Conservation (phyloP, 352 stramenopile genomes). For the Phytophthora melonis region DNA sequence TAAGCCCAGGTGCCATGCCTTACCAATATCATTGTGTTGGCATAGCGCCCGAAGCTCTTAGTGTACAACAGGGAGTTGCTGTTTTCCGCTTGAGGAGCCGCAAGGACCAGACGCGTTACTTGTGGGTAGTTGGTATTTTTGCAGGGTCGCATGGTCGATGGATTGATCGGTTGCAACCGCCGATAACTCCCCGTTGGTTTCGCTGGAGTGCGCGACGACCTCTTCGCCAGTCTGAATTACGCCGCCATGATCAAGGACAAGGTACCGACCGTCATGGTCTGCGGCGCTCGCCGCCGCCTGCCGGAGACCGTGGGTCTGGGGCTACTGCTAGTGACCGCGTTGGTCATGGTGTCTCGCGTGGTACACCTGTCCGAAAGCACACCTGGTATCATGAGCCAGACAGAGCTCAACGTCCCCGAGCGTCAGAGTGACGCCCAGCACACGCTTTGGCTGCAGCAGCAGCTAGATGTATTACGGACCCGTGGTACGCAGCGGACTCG, state of each 20-base stretch:
- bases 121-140: background rate
- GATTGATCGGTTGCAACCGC: background rate
- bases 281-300: slow-evolving; percentile 16
- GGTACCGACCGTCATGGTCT: background rate
- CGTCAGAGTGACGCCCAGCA: slow-evolving; percentile 1
- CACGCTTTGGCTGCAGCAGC: slow-evolving; percentile 1
- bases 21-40: too few relatives aligned
- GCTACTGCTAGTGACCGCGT: slow-evolving; percentile 12
- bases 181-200: slow-evolving; percentile 11
- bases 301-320: slow-evolving; percentile 22
- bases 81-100: too few relatives aligned
- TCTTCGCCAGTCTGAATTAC: slow-evolving; percentile 1
- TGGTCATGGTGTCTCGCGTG: slow-evolving; percentile 20
- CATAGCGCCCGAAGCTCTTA: too few relatives aligned
- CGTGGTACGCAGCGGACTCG: slow-evolving; percentile 25
- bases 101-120: too few relatives aligned
- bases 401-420: slow-evolving; percentile 5
- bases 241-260: slow-evolving; percentile 21
- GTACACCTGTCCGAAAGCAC: slow-evolving; percentile 18
- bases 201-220: background rate
- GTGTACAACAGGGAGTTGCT: too few relatives aligned
- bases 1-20: too few relatives aligned
- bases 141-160: background rate
- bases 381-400: slow-evolving; percentile 7
- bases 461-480: slow-evolving; percentile 27